Base-by-base conservation (phyloP, 2,329 filamentous ascomycete genomes). In the Graphiopsis chlorocephala region DNA sequence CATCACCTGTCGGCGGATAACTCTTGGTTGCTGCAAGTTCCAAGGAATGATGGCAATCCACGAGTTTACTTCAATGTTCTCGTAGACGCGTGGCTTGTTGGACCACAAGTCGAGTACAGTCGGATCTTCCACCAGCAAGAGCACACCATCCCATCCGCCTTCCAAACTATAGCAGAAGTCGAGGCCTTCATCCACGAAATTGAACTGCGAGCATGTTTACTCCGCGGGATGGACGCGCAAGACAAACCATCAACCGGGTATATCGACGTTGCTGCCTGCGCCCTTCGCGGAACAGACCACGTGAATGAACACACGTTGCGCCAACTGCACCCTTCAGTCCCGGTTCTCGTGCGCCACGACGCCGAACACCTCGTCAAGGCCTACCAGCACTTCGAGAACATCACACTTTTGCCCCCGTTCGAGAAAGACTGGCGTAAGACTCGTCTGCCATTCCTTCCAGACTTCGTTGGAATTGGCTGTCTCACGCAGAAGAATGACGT, bases 281-380 rank as follows among this genome's bases (percentile, higher is more conserved):
- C 82, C 17, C 87, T 90, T 71, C 87, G 90, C 72, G 90, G 90
- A 69, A 89, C 87, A 1, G 87, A 90, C 71, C 88, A 89, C 72
- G 89, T 86, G 74, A 87, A 90, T 70, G 80, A 83, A 66, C 80
- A 83, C 2, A 90, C 88, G 15, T 76, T 90, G 28, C 73, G 83
- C 50, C 82, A 88, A 69, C 74, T 90, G 3, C 78, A 84, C 6
- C 68, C 70, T 1, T 73, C 79, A 50, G 84, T 87, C 4, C 86
- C 87, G 0, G 79, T 90, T 0, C 84, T 89, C 65, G 87, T 87
- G 14, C 83, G 85, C 2, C 80, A 77, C 68, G 78, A 86, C 74
- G 87, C 87, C 0, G 85, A 83, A 0, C 77, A 77, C 14, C 76
- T 88, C 23, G 85, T 90, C 42, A 74, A 78, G 2, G 80, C 80